These are phyloP conservation scores for Saccharomycopsis sp. DNA, from an alignment of 805 yeast species.

Conservation along the genomic window DNA sequence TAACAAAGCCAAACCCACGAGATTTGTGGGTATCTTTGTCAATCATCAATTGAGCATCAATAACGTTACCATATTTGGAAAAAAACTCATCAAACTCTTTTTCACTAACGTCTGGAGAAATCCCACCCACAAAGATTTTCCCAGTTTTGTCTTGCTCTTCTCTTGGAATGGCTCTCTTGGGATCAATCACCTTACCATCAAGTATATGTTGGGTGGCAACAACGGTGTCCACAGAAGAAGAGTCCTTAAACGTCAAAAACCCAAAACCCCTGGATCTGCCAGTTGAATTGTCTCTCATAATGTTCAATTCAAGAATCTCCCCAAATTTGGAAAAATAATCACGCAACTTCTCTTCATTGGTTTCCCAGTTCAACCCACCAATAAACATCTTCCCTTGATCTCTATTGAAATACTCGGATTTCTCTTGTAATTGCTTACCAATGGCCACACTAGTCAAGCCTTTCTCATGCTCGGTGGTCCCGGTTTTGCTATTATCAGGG, in stretches of 20 bases:
- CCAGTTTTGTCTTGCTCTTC: conserved; percentile 97
- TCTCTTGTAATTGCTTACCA: conserved; percentile 17
- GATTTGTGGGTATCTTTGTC: conserved; percentile 96
- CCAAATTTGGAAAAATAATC: conserved; percentile 84
- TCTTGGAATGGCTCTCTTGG: conserved; percentile 93
- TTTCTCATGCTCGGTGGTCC: conserved; percentile 16
- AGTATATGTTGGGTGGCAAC: conserved; percentile 77
- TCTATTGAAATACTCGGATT: conserved; percentile 31
- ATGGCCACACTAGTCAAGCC: conserved; percentile 19
- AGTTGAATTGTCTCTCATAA: conserved; percentile 82
- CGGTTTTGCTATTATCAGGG: conserved; percentile 1
- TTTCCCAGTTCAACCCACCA: conserved; percentile 98
- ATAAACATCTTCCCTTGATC: conserved; percentile 89
- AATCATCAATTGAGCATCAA: conserved; percentile 94
- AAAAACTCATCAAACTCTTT: conserved; percentile 81
- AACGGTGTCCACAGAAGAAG: conserved; percentile 80
- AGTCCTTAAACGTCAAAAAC: conserved; percentile 74
- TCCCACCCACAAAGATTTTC: conserved; percentile 95
- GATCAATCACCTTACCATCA: conserved; percentile 95
- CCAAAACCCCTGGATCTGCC: conserved; percentile 96
- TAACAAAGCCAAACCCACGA: conserved; percentile 94
- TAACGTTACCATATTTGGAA: conserved; percentile 78
- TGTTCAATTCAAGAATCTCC: conserved; percentile 76
- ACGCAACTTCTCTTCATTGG: conserved; percentile 78
- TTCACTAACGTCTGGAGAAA: conserved; percentile 88